Conservation (phyloP, 495 filamentous ascomycete genomes). For the Penicillium alfredii region DNA sequence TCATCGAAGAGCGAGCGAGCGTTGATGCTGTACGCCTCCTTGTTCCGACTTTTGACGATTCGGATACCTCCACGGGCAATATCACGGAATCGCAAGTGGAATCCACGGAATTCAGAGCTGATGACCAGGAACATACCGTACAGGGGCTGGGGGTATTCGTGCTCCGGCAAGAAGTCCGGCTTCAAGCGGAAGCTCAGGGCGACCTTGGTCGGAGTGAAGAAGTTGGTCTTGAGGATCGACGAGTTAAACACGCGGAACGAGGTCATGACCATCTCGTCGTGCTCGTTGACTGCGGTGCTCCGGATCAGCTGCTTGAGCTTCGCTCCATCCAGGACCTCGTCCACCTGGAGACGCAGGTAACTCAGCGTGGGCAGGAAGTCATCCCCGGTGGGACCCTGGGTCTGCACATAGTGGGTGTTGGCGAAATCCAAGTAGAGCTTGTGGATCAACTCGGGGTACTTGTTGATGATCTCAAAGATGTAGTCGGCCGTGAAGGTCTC, state of each 20-base stretch:
- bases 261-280: constrained; percentile 96
- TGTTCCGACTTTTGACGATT: constrained; percentile 94
- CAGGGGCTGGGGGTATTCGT: constrained; percentile 89
- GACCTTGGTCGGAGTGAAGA: constrained; percentile 98
- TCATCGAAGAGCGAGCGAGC: constrained; percentile 94
- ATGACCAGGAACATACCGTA: constrained; percentile 99
- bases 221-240: constrained; percentile 92
- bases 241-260: constrained; percentile 95
- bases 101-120: constrained; percentile 91
- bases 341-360: constrained; percentile 65
- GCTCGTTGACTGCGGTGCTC: constrained; percentile 78
- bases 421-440: constrained; percentile 89
- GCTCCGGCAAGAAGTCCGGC: constrained; percentile 77
- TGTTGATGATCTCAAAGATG: constrained; percentile 92
- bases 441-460: constrained; percentile 82
- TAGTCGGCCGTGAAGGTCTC: constrained; percentile 98
- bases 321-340: constrained; percentile 68
- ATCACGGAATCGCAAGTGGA: constrained; percentile 95
- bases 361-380: constrained; percentile 77
- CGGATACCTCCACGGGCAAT: constrained; percentile 96
- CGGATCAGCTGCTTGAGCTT: constrained; percentile 77
- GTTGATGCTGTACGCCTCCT: constrained; percentile 93
- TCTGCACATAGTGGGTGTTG: constrained; percentile 82
- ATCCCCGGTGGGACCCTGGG: constrained; percentile 60
- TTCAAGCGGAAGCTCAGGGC: constrained; percentile 94